Conservation (phyloP, 306 rosid species). For the Quercus suber region DNA sequence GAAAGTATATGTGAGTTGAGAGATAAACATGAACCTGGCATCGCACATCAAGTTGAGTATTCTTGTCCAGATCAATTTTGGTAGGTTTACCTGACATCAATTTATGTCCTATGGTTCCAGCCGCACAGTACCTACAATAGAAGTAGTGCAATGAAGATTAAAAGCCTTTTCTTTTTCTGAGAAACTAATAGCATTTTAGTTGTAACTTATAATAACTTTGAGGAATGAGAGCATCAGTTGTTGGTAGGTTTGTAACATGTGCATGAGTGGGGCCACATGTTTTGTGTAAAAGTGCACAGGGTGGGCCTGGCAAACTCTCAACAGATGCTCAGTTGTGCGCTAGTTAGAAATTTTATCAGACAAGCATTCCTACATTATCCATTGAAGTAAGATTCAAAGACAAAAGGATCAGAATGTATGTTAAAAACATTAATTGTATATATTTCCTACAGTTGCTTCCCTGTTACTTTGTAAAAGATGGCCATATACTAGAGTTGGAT, state of each 20-base stretch:
- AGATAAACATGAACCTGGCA: slow-evolving; percentile 63
- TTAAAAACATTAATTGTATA: background rate
- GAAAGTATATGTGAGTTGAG: slow-evolving; percentile 1
- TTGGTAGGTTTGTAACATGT: background rate
- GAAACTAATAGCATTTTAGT: no score
- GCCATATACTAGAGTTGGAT: background rate
- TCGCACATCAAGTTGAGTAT: slow-evolving; percentile 68
- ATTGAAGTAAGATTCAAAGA: background rate
- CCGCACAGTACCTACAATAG: slow-evolving; percentile 64
- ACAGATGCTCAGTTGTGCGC: background rate
- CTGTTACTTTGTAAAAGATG: background rate
- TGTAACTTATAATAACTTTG: no score
- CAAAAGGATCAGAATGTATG: background rate
- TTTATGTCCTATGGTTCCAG: slow-evolving; percentile 89
- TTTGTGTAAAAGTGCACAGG: background rate
- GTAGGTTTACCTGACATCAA: slow-evolving; percentile 72
- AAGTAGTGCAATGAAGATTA: background rate
- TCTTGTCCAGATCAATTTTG: slow-evolving; percentile 68
- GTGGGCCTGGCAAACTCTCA: background rate
- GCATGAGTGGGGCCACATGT: background rate
- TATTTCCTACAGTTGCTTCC: background rate
- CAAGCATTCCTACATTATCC: background rate
- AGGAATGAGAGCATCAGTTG: background rate
- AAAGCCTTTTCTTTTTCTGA: background rate
- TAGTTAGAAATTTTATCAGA: background rate